These are phyloP conservation scores for Chloropicon primus DNA, from an alignment of 139 green algal genomes.

Conservation along the genomic window DNA sequence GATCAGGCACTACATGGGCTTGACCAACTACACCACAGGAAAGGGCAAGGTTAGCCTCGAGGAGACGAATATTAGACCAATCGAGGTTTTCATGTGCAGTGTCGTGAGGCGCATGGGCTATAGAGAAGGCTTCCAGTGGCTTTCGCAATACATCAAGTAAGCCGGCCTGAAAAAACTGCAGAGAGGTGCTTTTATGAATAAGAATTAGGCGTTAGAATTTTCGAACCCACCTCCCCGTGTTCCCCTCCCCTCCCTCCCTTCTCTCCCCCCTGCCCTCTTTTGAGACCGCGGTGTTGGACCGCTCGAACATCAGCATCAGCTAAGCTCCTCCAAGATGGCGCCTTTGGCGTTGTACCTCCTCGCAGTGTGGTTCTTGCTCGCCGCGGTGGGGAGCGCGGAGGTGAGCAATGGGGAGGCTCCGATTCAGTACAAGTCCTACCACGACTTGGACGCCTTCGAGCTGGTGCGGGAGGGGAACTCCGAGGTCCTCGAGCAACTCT, in stretches of 20 bases:
- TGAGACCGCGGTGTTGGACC: no score
- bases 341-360: no score
- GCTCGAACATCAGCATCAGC: no score
- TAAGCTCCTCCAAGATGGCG: no score
- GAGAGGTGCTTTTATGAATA: no score
- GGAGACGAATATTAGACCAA: constrained; percentile 69
- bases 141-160: constrained; percentile 90
- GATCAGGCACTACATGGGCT: constrained; percentile 74
- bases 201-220: not conserved
- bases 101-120: constrained; percentile 87
- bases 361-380: no score
- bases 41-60: constrained; percentile 90
- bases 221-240: not conserved
- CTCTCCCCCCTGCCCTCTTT: no score
- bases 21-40: constrained; percentile 88
- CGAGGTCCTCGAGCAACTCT: not conserved
- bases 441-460: not conserved
- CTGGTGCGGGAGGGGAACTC: not conserved
- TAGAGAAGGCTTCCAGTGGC: constrained; percentile 94
- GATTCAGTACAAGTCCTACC: no score
- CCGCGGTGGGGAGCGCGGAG: no score
- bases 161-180: not conserved
- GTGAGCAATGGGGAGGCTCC: no score
- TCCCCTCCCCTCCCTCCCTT: no score
- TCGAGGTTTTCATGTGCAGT: constrained; percentile 96